These are phyloP conservation scores for Trichomonas vaginalis DNA, from an alignment of 208 protist genomes.

Conservation along the genomic window DNA sequence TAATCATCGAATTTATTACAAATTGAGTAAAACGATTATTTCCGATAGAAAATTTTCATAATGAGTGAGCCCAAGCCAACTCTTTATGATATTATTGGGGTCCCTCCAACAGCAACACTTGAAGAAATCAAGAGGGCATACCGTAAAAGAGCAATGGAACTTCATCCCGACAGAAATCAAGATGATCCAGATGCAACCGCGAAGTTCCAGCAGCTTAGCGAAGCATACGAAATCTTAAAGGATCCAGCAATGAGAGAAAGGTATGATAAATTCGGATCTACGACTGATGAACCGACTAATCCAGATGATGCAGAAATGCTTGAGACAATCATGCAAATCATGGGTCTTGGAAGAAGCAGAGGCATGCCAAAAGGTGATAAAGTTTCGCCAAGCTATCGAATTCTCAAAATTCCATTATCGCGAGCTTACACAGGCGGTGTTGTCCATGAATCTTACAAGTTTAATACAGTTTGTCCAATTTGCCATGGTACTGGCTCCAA, in stretches of 20 bases:
- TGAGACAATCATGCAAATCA: neutral
- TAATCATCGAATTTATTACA: no score
- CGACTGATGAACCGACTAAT: neutral
- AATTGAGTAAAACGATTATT: no score
- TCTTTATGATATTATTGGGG: neutral
- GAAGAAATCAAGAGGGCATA: neutral
- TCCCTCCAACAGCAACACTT: neutral
- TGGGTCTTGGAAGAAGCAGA: neutral
- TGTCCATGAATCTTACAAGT: neutral
- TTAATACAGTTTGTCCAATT: neutral
- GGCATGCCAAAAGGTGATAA: neutral
- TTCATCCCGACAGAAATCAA: neutral
- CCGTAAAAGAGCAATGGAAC: neutral
- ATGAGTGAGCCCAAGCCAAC: no score
- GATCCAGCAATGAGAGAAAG: neutral
- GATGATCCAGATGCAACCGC: neutral
- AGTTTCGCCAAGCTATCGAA: neutral
- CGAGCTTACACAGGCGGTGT: neutral
- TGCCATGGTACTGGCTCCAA: neutral
- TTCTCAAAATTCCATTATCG: neutral
- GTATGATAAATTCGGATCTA: neutral
- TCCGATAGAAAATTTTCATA: no score
- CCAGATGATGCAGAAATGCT: neutral
- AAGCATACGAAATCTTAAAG: neutral
- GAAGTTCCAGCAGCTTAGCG: neutral